A percentile compares a stretch with the other conserved stretches of the same genome.
phyloP scores from a whole-genome alignment of 2,329 filamentous ascomycete genomes.

The Phaeoacremonium minimum region DNA sequence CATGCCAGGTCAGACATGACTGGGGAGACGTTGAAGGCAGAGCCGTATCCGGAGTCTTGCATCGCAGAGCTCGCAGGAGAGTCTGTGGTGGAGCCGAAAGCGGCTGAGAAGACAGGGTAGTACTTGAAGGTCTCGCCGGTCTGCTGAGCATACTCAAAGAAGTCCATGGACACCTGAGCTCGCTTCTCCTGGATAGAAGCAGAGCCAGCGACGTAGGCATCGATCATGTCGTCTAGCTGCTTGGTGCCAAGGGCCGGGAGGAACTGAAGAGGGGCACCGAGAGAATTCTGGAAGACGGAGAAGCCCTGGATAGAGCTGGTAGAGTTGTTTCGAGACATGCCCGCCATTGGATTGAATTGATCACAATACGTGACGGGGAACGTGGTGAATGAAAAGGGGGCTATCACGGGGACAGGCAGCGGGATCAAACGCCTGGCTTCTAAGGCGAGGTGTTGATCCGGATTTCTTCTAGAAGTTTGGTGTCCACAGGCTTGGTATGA shows the following conservation, averaged over 20 bases:
- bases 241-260: slow-evolving; percentile 58
- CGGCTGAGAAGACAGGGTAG: slow-evolving; percentile 43
- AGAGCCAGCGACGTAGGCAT: slow-evolving; percentile 51
- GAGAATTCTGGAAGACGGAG: slow-evolving; percentile 54
- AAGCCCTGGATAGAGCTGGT: slow-evolving; percentile 40
- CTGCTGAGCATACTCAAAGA: slow-evolving; percentile 46
- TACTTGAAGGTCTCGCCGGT: slow-evolving; percentile 59
- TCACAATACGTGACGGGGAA: too few species aligned
- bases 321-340: slow-evolving; percentile 30
- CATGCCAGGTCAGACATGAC: slow-evolving; percentile 43
- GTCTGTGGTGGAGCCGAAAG: slow-evolving; percentile 28
- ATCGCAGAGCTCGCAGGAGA: slow-evolving; percentile 41
- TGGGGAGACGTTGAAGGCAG: slow-evolving; percentile 45
- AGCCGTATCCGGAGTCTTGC: slow-evolving; percentile 40
- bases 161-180: slow-evolving; percentile 53
- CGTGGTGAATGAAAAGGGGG: too few species aligned
- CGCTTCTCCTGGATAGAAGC: slow-evolving; percentile 55
- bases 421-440: too few species aligned
- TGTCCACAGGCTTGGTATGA: too few species aligned
- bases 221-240: slow-evolving; percentile 57
- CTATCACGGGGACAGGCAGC: too few species aligned
- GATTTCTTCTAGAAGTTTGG: too few species aligned
- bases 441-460: too few species aligned
- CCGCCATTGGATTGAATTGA: slow-evolving; percentile 22
- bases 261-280: slow-evolving; percentile 59